Conservation (phyloP, 2,329 filamentous ascomycete genomes). For the Cladorrhinum sp. region DNA sequence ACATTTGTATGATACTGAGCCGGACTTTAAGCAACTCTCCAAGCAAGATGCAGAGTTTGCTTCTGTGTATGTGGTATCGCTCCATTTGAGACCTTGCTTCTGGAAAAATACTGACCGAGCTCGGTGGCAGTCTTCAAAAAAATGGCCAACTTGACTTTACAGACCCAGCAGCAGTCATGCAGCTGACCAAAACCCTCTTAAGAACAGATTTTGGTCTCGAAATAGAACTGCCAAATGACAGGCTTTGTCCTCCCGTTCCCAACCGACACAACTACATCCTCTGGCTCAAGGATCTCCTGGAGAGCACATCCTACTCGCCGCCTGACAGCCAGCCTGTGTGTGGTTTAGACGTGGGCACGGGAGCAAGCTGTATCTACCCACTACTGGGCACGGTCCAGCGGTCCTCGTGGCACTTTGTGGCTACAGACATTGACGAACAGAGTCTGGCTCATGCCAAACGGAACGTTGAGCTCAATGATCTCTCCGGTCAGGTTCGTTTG, state of each 20-base stretch:
- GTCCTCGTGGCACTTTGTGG: conserved; percentile 68
- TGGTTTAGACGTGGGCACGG: conserved; percentile 85
- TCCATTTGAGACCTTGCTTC: background rate
- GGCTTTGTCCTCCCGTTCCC: conserved; percentile 80
- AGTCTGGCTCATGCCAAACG: conserved; percentile 63
- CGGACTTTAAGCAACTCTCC: conserved; percentile 45
- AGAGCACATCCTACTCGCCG: conserved; percentile 59
- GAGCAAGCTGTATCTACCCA: conserved; percentile 88
- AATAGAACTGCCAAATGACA: conserved; percentile 69
- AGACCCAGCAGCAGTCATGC: conserved; percentile 72
- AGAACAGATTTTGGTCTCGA: conserved; percentile 69
- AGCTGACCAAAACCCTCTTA: conserved; percentile 76
- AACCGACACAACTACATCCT: conserved; percentile 83
- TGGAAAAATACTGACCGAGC: background rate
- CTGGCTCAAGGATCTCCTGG: conserved; percentile 81
- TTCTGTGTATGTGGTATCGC: conserved; percentile 35
- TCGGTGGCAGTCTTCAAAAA: conserved; percentile 33
- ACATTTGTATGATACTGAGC: conserved; percentile 39
- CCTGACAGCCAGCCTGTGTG: conserved; percentile 48
- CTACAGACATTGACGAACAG: conserved; percentile 74
- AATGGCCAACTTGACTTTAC: conserved; percentile 70
- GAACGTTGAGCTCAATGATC: conserved; percentile 66
- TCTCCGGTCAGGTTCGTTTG: conserved; percentile 64
- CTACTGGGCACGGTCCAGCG: conserved; percentile 71
- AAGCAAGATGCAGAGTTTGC: conserved; percentile 42